phyloP scores from a whole-genome alignment of 83 land plant genomes.

The Isoetes engelmannii region DNA sequence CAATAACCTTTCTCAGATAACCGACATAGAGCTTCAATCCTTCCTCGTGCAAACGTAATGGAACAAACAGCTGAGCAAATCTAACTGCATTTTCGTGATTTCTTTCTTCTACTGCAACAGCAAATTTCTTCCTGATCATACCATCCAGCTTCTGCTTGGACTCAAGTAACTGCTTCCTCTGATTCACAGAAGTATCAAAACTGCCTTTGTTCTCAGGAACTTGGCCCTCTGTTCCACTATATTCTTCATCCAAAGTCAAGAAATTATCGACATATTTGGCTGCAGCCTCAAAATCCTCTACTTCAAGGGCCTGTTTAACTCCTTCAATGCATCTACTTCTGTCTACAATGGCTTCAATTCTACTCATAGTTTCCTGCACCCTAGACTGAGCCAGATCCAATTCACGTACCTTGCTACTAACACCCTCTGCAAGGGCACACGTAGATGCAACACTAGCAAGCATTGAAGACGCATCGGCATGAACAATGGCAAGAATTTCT shows the following conservation, averaged over 20 bases:
- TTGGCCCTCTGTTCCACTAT: conserved; percentile 19
- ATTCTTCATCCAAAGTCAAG: conserved; percentile 54
- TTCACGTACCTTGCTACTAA: conserved; percentile 72
- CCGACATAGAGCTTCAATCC: conserved; percentile 64
- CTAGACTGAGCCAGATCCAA: conserved; percentile 87
- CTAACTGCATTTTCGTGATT: conserved; percentile 60
- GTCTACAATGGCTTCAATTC: conserved; percentile 76
- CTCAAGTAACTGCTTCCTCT: conserved; percentile 55
- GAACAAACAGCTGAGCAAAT: conserved; percentile 52
- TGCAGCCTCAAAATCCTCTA: conserved; percentile 45
- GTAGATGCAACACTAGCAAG: conserved; percentile 42
- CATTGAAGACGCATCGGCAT: conserved; percentile 54
- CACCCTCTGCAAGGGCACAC: conserved; percentile 64
- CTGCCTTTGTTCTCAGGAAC: conserved; percentile 3
- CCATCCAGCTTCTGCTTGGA: conserved; percentile 59
- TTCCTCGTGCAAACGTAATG: conserved; percentile 61
- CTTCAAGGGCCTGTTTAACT: conserved; percentile 46
- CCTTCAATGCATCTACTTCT: conserved; percentile 60
- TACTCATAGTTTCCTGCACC: conserved; percentile 46
- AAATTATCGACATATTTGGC: conserved; percentile 56
- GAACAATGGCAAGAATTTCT: conserved; percentile 57
- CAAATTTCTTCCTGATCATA: conserved; percentile 45
- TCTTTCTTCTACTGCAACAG: conserved; percentile 56
- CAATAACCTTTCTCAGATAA: conserved; percentile 64
- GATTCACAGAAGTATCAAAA: conserved; percentile 32